Percentiles rank a stretch among this genome's conserved stretches.
Conservation (phyloP, 1,284 basidiomycete genomes). For the Sporisorium scitamineum region DNA sequence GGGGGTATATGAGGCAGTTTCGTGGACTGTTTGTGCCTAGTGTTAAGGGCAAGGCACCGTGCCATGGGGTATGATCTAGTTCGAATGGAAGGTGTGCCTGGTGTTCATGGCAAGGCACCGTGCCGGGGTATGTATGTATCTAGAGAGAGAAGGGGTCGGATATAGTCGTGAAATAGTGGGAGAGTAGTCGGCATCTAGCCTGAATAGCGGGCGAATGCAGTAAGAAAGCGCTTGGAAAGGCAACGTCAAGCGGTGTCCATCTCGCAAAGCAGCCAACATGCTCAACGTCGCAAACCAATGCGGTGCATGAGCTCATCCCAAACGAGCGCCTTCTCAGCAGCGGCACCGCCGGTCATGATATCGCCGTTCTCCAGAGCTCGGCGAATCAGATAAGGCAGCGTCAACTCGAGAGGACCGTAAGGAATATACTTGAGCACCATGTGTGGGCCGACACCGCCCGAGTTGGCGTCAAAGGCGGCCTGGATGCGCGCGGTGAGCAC, state of each 20-base stretch:
- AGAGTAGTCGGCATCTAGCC: neutral
- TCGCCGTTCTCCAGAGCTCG: constrained; percentile 84
- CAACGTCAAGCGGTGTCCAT: too few relatives aligned
- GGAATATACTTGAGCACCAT: constrained; percentile 67
- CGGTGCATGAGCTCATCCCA: constrained; percentile 47
- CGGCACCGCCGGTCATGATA: constrained; percentile 75
- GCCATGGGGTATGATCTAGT: constrained; percentile 19
- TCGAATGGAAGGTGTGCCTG: neutral
- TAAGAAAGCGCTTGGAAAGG: too few relatives aligned
- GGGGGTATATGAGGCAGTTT: constrained; percentile 29
- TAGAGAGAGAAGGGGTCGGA: too few relatives aligned
- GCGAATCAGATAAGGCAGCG: constrained; percentile 80
- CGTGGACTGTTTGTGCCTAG: constrained; percentile 16
- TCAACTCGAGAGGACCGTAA: constrained; percentile 69
- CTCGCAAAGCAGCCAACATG: neutral
- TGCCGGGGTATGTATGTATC: neutral
- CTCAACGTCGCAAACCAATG: constrained; percentile 38
- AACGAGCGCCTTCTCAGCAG: constrained; percentile 57
- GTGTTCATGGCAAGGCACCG: neutral
- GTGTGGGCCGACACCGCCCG: constrained; percentile 74
- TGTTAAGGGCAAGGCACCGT: constrained; percentile 53
- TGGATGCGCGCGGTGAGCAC: constrained; percentile 79
- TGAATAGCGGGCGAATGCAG: neutral
- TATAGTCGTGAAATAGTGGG: too few relatives aligned
- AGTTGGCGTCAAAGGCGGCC: constrained; percentile 74